Evolutionary conservation across 805 yeast species (phyloP).

Genomic region (Osmozyma mogii): DNA sequence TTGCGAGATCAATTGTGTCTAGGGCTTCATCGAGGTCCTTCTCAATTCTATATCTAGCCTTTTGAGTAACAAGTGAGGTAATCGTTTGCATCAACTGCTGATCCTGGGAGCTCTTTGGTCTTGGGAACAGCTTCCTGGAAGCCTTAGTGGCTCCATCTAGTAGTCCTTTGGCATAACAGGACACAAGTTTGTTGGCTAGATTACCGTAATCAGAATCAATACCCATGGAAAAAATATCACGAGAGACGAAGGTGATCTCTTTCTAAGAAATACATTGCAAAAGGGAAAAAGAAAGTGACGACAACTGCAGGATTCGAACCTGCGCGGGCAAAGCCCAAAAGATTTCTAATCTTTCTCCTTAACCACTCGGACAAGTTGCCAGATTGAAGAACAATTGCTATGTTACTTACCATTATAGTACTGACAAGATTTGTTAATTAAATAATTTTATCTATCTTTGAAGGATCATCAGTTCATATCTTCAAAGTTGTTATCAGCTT

Average conservation of each 20-base stretch:
- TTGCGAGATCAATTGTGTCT: conserved; percentile 52
- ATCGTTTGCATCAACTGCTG: conserved; percentile 2
- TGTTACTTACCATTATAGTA: too few species aligned
- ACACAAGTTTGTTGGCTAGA: conserved; percentile 5
- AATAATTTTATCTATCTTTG: too few species aligned
- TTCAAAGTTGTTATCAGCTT: too few species aligned
- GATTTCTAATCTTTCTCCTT: conserved; percentile 43
- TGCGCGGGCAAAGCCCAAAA: conserved; percentile 45
- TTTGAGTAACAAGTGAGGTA: conserved; percentile 1
- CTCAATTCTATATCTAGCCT: conserved; percentile 8
- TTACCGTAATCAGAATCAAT: conserved; percentile 5
- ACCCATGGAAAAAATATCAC: too few species aligned
- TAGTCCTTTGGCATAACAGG: conserved; percentile 5
- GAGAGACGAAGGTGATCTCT: too few species aligned
- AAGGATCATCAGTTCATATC: too few species aligned
- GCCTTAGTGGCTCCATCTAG: conserved; percentile 3
- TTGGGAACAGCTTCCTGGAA: background rate
- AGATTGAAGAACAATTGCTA: too few species aligned
- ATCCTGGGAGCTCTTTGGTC: conserved; percentile 1
- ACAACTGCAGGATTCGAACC: conserved; percentile 45
- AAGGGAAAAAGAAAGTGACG: too few species aligned
- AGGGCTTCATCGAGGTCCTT: conserved; percentile 42
- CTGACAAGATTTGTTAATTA: too few species aligned
- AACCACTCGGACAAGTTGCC: conserved; percentile 44
- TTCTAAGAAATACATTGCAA: too few species aligned